Evolutionary conservation across 78 protist genomes (phyloP).

Genomic region (Dictyostelium intermedium): DNA sequence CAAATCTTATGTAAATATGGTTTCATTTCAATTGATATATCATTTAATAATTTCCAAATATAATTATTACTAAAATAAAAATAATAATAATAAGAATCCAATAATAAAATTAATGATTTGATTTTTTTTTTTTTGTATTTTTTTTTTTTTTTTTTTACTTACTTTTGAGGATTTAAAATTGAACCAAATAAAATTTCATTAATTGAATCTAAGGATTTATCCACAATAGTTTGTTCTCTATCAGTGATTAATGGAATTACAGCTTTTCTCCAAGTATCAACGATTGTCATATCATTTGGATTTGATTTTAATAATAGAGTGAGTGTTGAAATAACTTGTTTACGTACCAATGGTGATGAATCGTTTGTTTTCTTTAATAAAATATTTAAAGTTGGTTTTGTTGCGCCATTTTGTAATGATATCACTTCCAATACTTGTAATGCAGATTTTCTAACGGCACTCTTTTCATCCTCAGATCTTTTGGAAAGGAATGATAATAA

Average conservation of each 20-base stretch:
- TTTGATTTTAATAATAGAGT: background rate
- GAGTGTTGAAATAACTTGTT: slow-evolving; percentile 43
- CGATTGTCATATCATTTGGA: background rate
- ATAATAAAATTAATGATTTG: background rate
- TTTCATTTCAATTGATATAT: slow-evolving; percentile 25
- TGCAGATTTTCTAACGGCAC: slow-evolving; percentile 79
- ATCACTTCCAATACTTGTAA: slow-evolving; percentile 73
- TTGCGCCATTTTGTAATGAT: background rate
- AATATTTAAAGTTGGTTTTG: slow-evolving; percentile 2
- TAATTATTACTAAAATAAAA: background rate
- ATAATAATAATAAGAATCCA: background rate
- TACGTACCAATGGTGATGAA: slow-evolving; percentile 63
- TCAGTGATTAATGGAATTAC: slow-evolving; percentile 65
- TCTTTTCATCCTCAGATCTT: slow-evolving; percentile 75
- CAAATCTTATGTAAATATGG: slow-evolving; percentile 46
- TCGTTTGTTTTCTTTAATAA: slow-evolving; percentile 23
- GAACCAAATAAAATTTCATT: slow-evolving; percentile 24
- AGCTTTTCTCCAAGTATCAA: slow-evolving; percentile 51
- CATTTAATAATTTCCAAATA: slow-evolving; percentile 20
- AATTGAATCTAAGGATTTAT: slow-evolving; percentile 38
- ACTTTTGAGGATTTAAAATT: background rate
- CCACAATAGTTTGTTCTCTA: slow-evolving; percentile 25
- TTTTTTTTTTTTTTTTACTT: background rate
- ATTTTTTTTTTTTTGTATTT: background rate
- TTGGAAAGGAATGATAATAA: slow-evolving; percentile 30